phyloP scores from a whole-genome alignment of 73 alveolate genomes.

The Loxodes magnus region DNA sequence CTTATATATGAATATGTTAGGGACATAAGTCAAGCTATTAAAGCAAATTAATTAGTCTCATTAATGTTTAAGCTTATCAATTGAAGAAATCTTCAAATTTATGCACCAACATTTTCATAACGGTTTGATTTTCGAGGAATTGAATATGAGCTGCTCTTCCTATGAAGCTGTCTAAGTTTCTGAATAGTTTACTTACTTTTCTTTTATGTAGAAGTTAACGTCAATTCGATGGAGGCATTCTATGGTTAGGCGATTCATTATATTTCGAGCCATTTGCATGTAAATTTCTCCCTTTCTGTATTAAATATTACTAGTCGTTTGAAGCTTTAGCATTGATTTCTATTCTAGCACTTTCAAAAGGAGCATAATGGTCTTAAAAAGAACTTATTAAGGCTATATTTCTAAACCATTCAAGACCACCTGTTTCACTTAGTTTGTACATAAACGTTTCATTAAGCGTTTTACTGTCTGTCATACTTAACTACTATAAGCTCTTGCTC shows the following conservation, averaged over 20 bases:
- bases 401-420: constrained; percentile 85
- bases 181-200: too few species aligned
- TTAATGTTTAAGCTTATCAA: too few species aligned
- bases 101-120: constrained; percentile 74
- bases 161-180: constrained; percentile 81
- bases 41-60: too few species aligned
- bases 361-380: constrained; percentile 93
- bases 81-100: constrained; percentile 66
- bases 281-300: constrained; percentile 28
- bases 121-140: constrained; percentile 90
- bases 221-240: constrained; percentile 77
- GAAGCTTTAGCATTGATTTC: constrained; percentile 65
- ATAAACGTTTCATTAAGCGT: constrained; percentile 82
- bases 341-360: constrained; percentile 94
- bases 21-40: too few species aligned
- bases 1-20: too few species aligned
- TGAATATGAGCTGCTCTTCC: constrained; percentile 99
- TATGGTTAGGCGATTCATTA: constrained; percentile 54
- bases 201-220: constrained; percentile 87
- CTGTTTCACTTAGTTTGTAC: constrained; percentile 67
- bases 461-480: constrained; percentile 80
- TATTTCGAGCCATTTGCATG: constrained; percentile 79
- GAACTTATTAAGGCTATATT: constrained; percentile 75
- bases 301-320: constrained; percentile 50
- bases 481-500: constrained; percentile 67